phyloP scores from a whole-genome alignment of 805 yeast genomes.

The Cephaloascus fragrans region DNA sequence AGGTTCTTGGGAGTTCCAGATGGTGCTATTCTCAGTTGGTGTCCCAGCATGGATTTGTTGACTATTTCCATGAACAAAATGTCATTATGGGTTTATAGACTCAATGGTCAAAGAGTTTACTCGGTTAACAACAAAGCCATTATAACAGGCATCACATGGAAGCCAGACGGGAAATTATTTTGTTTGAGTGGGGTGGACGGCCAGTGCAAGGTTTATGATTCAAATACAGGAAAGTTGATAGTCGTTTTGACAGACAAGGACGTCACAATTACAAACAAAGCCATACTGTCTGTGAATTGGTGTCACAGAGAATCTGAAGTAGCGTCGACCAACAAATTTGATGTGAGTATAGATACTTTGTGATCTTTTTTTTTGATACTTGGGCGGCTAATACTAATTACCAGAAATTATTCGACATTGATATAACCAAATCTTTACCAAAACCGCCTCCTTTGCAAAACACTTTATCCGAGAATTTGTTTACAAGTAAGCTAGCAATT shows the following conservation, averaged over 20 bases:
- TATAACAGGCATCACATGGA: slow-evolving; percentile 20
- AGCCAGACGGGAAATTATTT: slow-evolving; percentile 26
- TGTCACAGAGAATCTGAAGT: background rate
- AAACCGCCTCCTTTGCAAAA: slow-evolving; percentile 18
- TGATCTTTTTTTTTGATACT: slow-evolving; percentile 8
- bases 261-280: slow-evolving; percentile 12
- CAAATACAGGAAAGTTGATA: slow-evolving; percentile 34
- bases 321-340: background rate
- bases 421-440: slow-evolving; percentile 23
- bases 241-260: slow-evolving; percentile 12
- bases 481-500: slow-evolving; percentile 10
- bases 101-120: slow-evolving; percentile 45
- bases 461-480: slow-evolving; percentile 5
- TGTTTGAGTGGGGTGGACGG: slow-evolving; percentile 36
- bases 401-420: slow-evolving; percentile 16
- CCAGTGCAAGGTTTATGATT: slow-evolving; percentile 30
- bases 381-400: slow-evolving; percentile 3
- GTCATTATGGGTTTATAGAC: slow-evolving; percentile 42
- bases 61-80: slow-evolving; percentile 39
- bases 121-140: slow-evolving; percentile 26
- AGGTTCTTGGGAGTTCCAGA: slow-evolving; percentile 8
- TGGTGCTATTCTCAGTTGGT: slow-evolving; percentile 31
- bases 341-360: background rate
- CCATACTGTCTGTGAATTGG: background rate
- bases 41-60: slow-evolving; percentile 45